phyloP scores from a whole-genome alignment of 495 filamentous ascomycete species.

The Pseudevernia furfuracea region DNA sequence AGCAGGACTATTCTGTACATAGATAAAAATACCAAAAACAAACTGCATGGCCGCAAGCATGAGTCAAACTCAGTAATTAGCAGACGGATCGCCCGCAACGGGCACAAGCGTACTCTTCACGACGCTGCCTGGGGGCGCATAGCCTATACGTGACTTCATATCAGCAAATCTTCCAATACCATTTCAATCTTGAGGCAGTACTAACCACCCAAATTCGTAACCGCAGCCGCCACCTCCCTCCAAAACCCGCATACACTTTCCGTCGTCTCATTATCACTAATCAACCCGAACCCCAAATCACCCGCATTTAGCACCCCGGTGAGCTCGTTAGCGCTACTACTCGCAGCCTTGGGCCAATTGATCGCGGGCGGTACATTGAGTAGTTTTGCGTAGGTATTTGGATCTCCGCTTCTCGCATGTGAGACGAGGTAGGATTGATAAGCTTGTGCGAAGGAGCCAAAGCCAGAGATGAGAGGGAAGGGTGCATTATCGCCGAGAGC shows the following conservation, averaged over 20 bases:
- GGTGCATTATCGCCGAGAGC: slow-evolving; percentile 17
- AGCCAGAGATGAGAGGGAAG: slow-evolving; percentile 25
- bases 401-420: slow-evolving; percentile 34
- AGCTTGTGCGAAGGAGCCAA: slow-evolving; percentile 32
- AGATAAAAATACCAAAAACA: background rate
- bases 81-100: slow-evolving; percentile 6
- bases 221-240: slow-evolving; percentile 30
- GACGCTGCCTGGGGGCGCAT: slow-evolving; percentile 30
- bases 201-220: slow-evolving; percentile 32
- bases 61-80: slow-evolving; percentile 9
- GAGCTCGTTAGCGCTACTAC: slow-evolving; percentile 23
- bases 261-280: slow-evolving; percentile 31
- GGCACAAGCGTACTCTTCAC: slow-evolving; percentile 15
- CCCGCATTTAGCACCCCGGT: slow-evolving; percentile 33
- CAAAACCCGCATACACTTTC: slow-evolving; percentile 35
- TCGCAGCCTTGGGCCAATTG: slow-evolving; percentile 31
- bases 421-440: slow-evolving; percentile 38
- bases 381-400: slow-evolving; percentile 32
- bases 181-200: background rate
- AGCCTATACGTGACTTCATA: slow-evolving; percentile 14
- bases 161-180: background rate
- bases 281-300: slow-evolving; percentile 30
- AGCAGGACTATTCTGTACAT: background rate
- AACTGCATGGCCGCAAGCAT: background rate
- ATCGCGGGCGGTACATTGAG: slow-evolving; percentile 34